Base-by-base conservation (phyloP, 2,329 filamentous ascomycete species). In the Fusarium marasasianum region DNA sequence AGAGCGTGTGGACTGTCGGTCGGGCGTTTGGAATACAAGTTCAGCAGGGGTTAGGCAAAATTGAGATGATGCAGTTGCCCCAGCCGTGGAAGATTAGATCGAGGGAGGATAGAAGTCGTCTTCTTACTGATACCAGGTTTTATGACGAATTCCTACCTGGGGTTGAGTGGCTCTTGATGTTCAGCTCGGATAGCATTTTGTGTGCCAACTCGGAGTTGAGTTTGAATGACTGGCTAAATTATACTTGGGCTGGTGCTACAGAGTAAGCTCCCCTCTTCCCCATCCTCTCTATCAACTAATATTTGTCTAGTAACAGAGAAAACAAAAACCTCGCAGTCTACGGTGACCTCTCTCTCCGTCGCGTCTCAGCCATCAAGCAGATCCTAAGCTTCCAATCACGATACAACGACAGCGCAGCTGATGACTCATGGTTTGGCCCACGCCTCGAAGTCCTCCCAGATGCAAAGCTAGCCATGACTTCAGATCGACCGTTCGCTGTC, bases 211-310 rank as follows among this genome's bases (percentile, higher is more conserved):
- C 48, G 3, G 31, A 53, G 22, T 2, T 24, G 15, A 37, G 48
- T 8, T 1, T 53, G 3, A 53, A 53, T 8, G 48, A 53, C n/a
- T 53, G 48, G 48, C 1, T 53, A 0, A 12, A 35, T 11, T 53
- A 24, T 2, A 37, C 31, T 20, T 53, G 48, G 48, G 48, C 31
- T 5, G 48, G 48, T 4, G n/a, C 48, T 20, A 6, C 48, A 5
- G 17, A 35, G 48, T 51, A 51, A 35, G 5, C 0, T 14, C 6
- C 3, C 11, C 20, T 5, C 5, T 24, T 8, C 5, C 7, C 3
- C 2, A 10, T 13, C 1, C 1, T 9, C 10, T 18, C 3, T 3
- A 18, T 1, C 11, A 13, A 33, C 29, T 50, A 24, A 51, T 31
- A 8, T 3, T 2, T 5, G 2, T 51, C 22, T 12, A 51, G 29